These are phyloP conservation scores for Candida nemodendra DNA, from an alignment of 805 yeast genomes.

Conservation along the genomic window DNA sequence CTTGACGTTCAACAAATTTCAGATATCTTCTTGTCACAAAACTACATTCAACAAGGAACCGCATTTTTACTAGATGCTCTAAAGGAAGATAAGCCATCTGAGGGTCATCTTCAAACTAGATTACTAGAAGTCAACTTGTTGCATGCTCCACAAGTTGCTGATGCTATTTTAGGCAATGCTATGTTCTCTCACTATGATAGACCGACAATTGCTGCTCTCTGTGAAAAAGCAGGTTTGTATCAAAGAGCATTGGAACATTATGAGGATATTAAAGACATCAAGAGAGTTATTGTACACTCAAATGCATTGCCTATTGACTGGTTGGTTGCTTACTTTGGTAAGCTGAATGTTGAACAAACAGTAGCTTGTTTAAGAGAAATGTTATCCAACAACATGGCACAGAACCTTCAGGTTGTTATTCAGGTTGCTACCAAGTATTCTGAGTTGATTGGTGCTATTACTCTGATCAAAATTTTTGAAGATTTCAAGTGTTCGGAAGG, in stretches of 20 bases:
- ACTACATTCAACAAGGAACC: conserved; percentile 95
- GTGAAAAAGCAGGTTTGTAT: conserved; percentile 94
- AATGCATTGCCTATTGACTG: conserved; percentile 85
- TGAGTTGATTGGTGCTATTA: conserved; percentile 83
- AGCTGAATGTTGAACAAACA: conserved; percentile 90
- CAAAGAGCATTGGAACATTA: conserved; percentile 97
- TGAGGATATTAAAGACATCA: conserved; percentile 91
- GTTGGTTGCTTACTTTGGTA: conserved; percentile 90
- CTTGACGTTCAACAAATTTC: conserved; percentile 84
- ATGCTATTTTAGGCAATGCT: conserved; percentile 92
- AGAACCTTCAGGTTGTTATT: conserved; percentile 86
- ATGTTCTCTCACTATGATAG: conserved; percentile 96
- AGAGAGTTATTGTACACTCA: conserved; percentile 90
- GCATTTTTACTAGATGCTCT: conserved; percentile 94
- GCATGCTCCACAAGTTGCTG: conserved; percentile 99
- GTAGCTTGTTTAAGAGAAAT: conserved; percentile 83
- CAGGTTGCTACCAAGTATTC: conserved; percentile 97
- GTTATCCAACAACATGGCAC: conserved; percentile 74
- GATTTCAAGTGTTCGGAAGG: conserved; percentile 93
- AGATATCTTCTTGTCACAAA: conserved; percentile 92
- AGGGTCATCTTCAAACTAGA: conserved; percentile 94
- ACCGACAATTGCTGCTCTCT: conserved; percentile 84
- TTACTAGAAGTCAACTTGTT: conserved; percentile 87
- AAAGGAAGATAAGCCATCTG: conserved; percentile 89
- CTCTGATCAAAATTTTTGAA: conserved; percentile 87